phyloP scores from a whole-genome alignment of 306 rosid species.

The Trifolium fragiferum region DNA sequence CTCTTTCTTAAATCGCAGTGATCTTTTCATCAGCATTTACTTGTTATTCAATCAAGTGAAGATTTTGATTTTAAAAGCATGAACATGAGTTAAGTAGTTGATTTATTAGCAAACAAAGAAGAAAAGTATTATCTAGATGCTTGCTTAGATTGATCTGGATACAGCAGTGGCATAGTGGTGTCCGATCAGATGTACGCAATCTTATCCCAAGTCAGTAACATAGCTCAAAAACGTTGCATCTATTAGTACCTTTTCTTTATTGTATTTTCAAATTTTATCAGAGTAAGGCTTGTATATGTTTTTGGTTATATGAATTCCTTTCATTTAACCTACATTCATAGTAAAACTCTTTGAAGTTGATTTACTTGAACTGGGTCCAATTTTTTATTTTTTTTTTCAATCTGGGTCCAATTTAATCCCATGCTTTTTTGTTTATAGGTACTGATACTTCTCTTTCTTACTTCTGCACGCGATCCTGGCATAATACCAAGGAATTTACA shows the following conservation, averaged over 20 bases:
- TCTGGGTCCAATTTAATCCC: slow-evolving; percentile 46
- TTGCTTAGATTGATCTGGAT: background rate
- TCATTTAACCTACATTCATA: background rate
- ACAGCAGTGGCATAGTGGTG: background rate
- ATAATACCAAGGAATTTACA: slow-evolving; percentile 84
- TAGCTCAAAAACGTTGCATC: slow-evolving; percentile 9
- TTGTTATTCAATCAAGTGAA: slow-evolving; percentile 4
- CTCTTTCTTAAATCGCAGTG: background rate
- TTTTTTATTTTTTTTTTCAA: no score
- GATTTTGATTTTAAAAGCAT: slow-evolving; percentile 18
- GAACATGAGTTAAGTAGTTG: slow-evolving; percentile 6
- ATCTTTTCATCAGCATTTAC: background rate
- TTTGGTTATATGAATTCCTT: slow-evolving; percentile 13
- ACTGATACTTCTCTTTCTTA: slow-evolving; percentile 86
- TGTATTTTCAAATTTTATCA: background rate
- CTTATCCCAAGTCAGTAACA: background rate
- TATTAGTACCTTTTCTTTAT: background rate
- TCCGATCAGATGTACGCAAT: background rate
- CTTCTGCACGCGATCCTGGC: slow-evolving; percentile 96
- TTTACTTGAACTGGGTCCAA: slow-evolving; percentile 35
- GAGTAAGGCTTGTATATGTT: background rate
- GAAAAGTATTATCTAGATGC: background rate
- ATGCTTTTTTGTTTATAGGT: slow-evolving; percentile 65
- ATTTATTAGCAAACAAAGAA: slow-evolving; percentile 16
- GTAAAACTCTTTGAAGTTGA: background rate